Evolutionary conservation across 1,284 basidiomycete genomes (phyloP), one percentile per base, ranked within the genome.

Genomic region (Peniophora sp.): DNA sequence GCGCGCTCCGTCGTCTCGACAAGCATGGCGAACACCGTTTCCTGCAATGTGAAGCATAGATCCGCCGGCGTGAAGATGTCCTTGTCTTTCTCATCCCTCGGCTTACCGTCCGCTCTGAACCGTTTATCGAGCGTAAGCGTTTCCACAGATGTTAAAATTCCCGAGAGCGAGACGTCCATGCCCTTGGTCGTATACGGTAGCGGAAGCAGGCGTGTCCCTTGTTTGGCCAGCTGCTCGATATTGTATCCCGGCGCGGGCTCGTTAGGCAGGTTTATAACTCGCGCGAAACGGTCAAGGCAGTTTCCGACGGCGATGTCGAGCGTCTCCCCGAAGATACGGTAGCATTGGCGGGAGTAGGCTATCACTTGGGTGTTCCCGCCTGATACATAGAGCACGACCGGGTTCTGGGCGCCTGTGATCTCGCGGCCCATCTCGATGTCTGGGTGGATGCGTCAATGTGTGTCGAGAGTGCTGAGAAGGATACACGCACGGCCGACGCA

Each of bases 281-380:
- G 76, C 0, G 97, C 97, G 62, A 99, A 99, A 2, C 97, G 83
- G 68, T 99, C 97, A 23, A 99, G 75, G 64, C 96, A 99, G 68
- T 99, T 99, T 27, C 97, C 97, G 23, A 99, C 95, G 10, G 97
- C 97, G 54, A 99, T 99, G 63, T 99, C 97, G 48, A 99, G 78
- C 11, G 97, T 99, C 69, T 99, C 97, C 23, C 97, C 97, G 66
- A 99, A 99, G 58, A 99, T 99, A 45, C 97, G 83, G 65, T 99
- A 99, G 55, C 92, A 82, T 63, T 98, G 92, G 58, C 92, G 88
- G 17, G 93, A 97, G 67, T 99, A 99, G 1, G 97, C 97, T 57
- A 99, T 98, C 32, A 99, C 95, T 69, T 99, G 97, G 0, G 97
- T 99, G 68, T 99, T 99, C 10, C 97, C 97, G 14, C 97, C 97